Evolutionary conservation across 768 basidiomycete genomes (phyloP).

Genomic region (Suillus spraguei): DNA sequence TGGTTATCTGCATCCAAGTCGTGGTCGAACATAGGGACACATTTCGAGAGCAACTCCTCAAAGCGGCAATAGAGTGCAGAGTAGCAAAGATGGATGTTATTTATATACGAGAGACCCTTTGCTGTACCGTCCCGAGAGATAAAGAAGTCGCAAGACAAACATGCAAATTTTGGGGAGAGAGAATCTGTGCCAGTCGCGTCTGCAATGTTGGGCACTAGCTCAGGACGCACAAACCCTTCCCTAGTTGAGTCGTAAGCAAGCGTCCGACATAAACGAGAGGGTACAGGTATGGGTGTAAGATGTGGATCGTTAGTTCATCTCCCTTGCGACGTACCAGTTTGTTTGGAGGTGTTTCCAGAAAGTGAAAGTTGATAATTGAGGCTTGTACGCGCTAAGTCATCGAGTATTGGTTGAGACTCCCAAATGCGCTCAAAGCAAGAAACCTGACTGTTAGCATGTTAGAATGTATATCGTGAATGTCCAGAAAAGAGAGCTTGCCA

Average conservation of each 20-base stretch:
- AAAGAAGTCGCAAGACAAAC: conserved; percentile 46
- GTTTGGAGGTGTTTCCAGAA: conserved; percentile 18
- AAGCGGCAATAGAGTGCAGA: conserved; percentile 35
- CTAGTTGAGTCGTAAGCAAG: too few relatives aligned
- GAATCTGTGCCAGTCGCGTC: conserved; percentile 38
- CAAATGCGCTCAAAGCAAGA: conserved; percentile 62
- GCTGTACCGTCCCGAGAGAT: conserved; percentile 34
- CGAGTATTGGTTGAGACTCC: conserved; percentile 40
- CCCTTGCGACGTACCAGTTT: conserved; percentile 11
- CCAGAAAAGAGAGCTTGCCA: conserved; percentile 35
- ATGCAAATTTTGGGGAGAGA: conserved; percentile 36
- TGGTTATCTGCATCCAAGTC: conserved; percentile 55
- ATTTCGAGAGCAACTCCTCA: conserved; percentile 34
- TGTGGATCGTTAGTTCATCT: conserved; percentile 25
- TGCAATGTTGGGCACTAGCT: conserved; percentile 35
- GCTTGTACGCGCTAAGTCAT: conserved; percentile 9
- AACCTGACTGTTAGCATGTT: conserved; percentile 41
- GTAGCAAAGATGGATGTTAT: conserved; percentile 47
- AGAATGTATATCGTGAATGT: neutral
- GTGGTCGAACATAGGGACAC: conserved; percentile 57
- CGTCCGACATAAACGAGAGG: conserved; percentile 43
- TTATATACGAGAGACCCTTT: conserved; percentile 52
- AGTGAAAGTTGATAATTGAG: conserved; percentile 28
- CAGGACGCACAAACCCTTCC: conserved; percentile 23
- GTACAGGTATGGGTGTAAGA: conserved; percentile 45